phyloP scores from a whole-genome alignment of 306 rosid species.

The Sesbania bispinosa region DNA sequence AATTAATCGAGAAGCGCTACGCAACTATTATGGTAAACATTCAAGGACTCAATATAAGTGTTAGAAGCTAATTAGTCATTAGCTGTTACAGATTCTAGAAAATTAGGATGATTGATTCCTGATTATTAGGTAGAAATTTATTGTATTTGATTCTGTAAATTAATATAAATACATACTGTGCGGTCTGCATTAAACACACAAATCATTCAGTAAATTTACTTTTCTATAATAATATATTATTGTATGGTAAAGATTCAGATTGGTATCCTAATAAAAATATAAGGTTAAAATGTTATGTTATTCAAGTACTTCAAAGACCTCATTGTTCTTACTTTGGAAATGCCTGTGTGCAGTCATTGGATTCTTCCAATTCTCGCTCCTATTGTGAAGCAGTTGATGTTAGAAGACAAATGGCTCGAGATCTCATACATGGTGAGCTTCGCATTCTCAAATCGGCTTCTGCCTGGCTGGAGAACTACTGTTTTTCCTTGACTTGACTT shows the following conservation, averaged over 20 bases:
- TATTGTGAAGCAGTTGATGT: slow-evolving; percentile 15
- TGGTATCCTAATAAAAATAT: not conserved
- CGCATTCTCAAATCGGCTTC: slow-evolving; percentile 60
- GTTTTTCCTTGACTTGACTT: slow-evolving; percentile 35
- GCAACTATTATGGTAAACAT: slow-evolving; percentile 50
- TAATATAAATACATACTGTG: too few relatives aligned
- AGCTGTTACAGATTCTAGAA: too few relatives aligned
- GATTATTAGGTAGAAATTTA: too few relatives aligned
- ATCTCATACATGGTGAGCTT: slow-evolving; percentile 64
- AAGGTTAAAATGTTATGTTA: not conserved
- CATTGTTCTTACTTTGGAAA: not conserved
- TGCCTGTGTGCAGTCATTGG: slow-evolving; percentile 42
- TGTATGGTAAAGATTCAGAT: too few relatives aligned
- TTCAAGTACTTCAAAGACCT: slow-evolving; percentile 2
- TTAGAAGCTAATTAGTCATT: too few relatives aligned
- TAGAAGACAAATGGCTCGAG: slow-evolving; percentile 55
- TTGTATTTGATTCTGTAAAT: too few relatives aligned
- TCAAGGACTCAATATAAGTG: not conserved
- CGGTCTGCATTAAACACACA: too few relatives aligned
- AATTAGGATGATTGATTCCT: too few relatives aligned
- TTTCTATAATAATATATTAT: too few relatives aligned
- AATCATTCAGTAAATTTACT: too few relatives aligned
- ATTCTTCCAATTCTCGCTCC: slow-evolving; percentile 18
- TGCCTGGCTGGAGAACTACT: slow-evolving; percentile 57
- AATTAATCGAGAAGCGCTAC: slow-evolving; percentile 39